Evolutionary conservation across 345 rosid genomes (phyloP), one percentile per base, ranked within the genome.

Genomic region (Dipteronia dyeriana): DNA sequence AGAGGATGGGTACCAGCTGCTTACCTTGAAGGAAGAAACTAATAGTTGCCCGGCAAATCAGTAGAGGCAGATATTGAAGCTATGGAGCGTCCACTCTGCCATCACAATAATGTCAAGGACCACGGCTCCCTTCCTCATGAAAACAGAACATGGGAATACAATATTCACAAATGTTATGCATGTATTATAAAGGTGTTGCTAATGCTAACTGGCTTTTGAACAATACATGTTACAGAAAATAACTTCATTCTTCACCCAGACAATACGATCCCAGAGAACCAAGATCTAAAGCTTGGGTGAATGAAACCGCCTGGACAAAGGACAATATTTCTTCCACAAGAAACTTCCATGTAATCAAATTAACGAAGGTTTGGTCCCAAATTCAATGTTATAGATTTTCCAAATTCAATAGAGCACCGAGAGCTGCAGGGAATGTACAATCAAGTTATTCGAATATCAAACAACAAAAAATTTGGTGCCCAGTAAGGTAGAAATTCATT

Each of bases 21-120:
- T 47, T 70, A 70, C 74, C 74, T 70, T 70, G 61, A 17, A 25
- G 14, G 62, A 51, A 70, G 60, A 70, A 51, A 70, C 41, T 25
- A 70, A 6, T 13, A 49, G 22, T 53, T 26, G 74, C 20, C 74
- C 4, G 9, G 62, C 23, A 23, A 26, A 45, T 49, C 9, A 45
- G 73, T 49, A 47, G 73, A 69, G 26, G 23, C 57, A 69, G 59
- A 49, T 10, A 25, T 9, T 9, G 22, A 19, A 51, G 62, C 74
- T 49, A 29, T 26, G 74, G 13, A 68, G 31, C 20, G 54, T 47
- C 17, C 25, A 12, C 49, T 25, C 54, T 19, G 49, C 25, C 71
- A 43, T 49, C 53, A 68, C 54, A 68, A 38, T 68, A 54, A 41
- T 51, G 61, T 23, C 23, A 69, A 6, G 60, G 19, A 2, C 54